Base-by-base conservation (phyloP, 352 stramenopile species). In the Globisporangium uncinulatum region DNA sequence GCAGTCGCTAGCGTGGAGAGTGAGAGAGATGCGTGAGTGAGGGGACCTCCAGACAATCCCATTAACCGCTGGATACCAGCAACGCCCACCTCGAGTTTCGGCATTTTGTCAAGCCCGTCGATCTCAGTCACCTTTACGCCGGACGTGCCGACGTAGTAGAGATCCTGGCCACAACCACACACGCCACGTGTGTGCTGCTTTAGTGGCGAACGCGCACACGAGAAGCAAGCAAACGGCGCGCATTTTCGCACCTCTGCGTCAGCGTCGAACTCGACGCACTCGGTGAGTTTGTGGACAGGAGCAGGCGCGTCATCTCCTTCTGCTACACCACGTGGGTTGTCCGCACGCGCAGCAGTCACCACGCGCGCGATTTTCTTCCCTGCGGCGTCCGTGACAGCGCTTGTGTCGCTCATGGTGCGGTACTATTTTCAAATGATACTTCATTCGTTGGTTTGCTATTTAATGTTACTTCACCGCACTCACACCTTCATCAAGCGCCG, bases 61-160 rank as follows among this genome's bases (percentile, higher is more conserved):
- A n/a, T n/a, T n/a, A n/a, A n/a, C 17, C 19, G 48, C n/a, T 45
- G 32, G 6, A 29, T 41, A 20, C 14, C 41, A 45, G 17, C 45
- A 13, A n/a, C 1, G 37, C 55, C 17, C 62, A 83, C 76, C 65
- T 75, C 52, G 10, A 92, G 66, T 13, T 70, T 65, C 10, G 68
- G 57, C 57, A 92, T 71, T 17, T 65, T 55, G 17, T 85, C 74
- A 0, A 94, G 61, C 0, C 68, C 70, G 56, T 92, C 74, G 11
- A 94, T 65, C 41, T 85, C 56, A 8, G 78, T 91, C 19, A 73
- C 74, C 54, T 94, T 94, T n/a, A 92, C 67, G 2, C 84, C 84
- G 13, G 84, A 71, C 8, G 84, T 94, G 20, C 84, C 84, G 20
- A 94, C 75, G 53, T 92, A 90, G 62, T 90, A 91, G 17, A 94